Percentiles rank a stretch among this genome's conserved stretches.
Evolutionary conservation across 2,329 filamentous ascomycete species (phyloP).

Genomic region (Sphaerulina vaccinii): DNA sequence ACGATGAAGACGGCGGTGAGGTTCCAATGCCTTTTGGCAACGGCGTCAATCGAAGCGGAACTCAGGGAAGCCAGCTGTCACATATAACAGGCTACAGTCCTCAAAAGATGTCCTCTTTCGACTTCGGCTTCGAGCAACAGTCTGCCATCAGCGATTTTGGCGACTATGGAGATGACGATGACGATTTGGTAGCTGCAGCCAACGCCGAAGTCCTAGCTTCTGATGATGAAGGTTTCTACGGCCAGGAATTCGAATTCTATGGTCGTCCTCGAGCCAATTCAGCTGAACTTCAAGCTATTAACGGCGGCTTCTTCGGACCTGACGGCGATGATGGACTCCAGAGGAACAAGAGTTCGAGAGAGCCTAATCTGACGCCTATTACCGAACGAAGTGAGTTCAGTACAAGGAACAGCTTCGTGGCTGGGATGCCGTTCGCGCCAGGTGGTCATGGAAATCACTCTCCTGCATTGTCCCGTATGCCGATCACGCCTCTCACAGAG

Average conservation of each 20-base stretch:
- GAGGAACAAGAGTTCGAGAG: slow-evolving; percentile 73
- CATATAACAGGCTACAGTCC: slow-evolving; percentile 28
- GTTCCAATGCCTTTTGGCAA: slow-evolving; percentile 14
- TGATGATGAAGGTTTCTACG: slow-evolving; percentile 91
- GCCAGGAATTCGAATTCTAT: slow-evolving; percentile 95
- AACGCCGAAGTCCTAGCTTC: slow-evolving; percentile 91
- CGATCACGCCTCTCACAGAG: slow-evolving; percentile 29
- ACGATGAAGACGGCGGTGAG: slow-evolving; percentile 20
- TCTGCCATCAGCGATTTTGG: slow-evolving; percentile 41
- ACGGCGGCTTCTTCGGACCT: slow-evolving; percentile 87
- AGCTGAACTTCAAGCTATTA: slow-evolving; percentile 58
- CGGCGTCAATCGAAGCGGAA: slow-evolving; percentile 16
- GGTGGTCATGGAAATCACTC: slow-evolving; percentile 68
- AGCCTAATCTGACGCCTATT: slow-evolving; percentile 93
- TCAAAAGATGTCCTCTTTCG: slow-evolving; percentile 36
- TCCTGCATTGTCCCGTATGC: slow-evolving; percentile 68
- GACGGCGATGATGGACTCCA: slow-evolving; percentile 62
- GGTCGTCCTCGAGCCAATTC: slow-evolving; percentile 52
- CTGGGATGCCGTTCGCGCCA: slow-evolving; percentile 55
- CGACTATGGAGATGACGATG: slow-evolving; percentile 69
- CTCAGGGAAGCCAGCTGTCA: slow-evolving; percentile 17
- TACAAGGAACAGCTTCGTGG: slow-evolving; percentile 84
- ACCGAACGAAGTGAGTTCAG: slow-evolving; percentile 96
- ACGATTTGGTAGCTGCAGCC: slow-evolving; percentile 88
- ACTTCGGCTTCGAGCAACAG: slow-evolving; percentile 44